Percentiles rank a stretch among this genome's conserved stretches.
phyloP scores from a whole-genome alignment of 257 asterid genomes.

The Solanum etuberosum region DNA sequence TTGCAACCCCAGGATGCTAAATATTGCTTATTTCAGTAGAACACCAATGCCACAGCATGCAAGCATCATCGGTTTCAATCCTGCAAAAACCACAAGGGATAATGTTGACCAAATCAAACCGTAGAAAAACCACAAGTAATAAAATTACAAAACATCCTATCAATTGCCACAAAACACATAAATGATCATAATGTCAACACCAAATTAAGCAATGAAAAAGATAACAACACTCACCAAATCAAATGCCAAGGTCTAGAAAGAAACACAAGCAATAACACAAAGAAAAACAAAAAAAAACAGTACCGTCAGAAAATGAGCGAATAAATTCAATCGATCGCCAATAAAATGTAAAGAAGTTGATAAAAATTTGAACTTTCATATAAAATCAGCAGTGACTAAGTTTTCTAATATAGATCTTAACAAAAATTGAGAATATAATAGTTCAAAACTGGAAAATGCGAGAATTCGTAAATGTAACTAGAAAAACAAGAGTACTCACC shows the following conservation, averaged over 20 bases:
- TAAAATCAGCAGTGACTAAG: not conserved
- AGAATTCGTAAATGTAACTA: not conserved
- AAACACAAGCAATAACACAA: not conserved
- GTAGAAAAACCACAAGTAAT: not conserved
- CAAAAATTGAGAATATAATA: not conserved
- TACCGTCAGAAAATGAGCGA: not conserved
- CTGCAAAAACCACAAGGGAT: slow-evolving; percentile 11
- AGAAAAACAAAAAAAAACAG: not conserved
- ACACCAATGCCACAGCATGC: slow-evolving; percentile 1
- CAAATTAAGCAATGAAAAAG: not conserved
- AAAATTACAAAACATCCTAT: not conserved
- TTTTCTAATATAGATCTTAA: not conserved
- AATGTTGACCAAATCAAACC: not conserved
- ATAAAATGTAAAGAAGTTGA: not conserved
- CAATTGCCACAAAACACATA: not conserved
- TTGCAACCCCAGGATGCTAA: not conserved
- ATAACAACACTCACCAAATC: not conserved
- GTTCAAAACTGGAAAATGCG: not conserved
- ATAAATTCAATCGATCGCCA: not conserved
- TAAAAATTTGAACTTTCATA: not conserved
- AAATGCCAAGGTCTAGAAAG: not conserved
- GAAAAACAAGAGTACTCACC: not conserved
- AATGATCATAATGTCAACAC: not conserved
- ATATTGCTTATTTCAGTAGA: not conserved
- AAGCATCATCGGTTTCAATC: slow-evolving; percentile 1